Evolutionary conservation across 2,329 filamentous ascomycete genomes (phyloP), one percentile per base, ranked within the genome.

Genomic region (Ascochyta pisi): DNA sequence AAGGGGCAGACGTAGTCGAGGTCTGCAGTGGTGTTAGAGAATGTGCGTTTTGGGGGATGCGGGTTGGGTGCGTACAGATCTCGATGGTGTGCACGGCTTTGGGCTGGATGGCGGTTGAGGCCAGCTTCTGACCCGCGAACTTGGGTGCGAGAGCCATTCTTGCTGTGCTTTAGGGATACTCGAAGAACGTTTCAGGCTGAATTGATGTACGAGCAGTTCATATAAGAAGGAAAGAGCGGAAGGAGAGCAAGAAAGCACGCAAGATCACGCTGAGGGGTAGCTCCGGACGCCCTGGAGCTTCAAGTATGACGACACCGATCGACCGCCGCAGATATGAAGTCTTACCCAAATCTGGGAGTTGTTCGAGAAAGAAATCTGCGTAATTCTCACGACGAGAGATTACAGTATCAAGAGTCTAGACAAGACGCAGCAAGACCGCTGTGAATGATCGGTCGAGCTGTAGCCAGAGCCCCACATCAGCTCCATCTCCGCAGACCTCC

Each of bases 1-100:
- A 85, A 89, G 76, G 92, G 92, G 76, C 93, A 97, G 71, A 92
- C 90, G 80, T 96, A 97, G 82, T 97, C 93, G 65, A 96, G 87
- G 77, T 90, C 83, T 86, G 37, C 6, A 4, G 9, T 13, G 15
- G 2, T n/a, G 9, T 59, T 8, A 31, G 42, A 12, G 24, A 5
- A 1, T 8, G 24, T 46, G 42, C 35, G 33, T 29, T 5, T 19
- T 6, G 19, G n/a, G 23, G 27, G 3, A 22, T 35, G 9, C 9
- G 12, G 26, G 33, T 31, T 31, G 19, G 38, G n/a, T 38, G 52
- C 76, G 52, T 75, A 82, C 80, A 84, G n/a, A 84, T 66, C 63
- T 84, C 82, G 27, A 84, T 68, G 0, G 82, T 84, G 66, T 84
- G 81, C 0, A 82, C 69, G 9, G 79, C 74, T 66, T 78, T 74